A percentile compares a stretch with the other conserved stretches of the same genome.
Evolutionary conservation across 2,329 filamentous ascomycete species (phyloP).

Genomic region (Paraphaeosphaeria minitans): DNA sequence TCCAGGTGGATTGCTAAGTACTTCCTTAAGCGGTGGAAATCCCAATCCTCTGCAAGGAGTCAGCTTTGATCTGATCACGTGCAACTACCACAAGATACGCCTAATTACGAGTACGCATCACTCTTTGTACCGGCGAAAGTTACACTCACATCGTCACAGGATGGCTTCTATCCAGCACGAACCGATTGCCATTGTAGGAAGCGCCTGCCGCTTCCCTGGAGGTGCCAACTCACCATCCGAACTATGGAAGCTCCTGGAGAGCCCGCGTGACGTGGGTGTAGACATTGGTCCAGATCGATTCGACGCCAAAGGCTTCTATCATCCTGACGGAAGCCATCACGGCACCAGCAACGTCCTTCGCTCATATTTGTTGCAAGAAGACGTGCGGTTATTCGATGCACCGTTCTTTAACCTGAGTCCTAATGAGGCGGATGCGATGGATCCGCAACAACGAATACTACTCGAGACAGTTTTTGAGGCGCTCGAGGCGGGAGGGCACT

Average conservation of each 20-base stretch:
- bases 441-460: constrained; percentile 33
- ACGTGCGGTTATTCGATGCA: neutral
- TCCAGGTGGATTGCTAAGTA: no score
- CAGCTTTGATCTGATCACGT: no score
- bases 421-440: constrained; percentile 7
- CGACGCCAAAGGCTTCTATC: neutral
- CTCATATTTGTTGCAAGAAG: neutral
- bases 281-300: neutral
- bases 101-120: no score
- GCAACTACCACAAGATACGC: no score
- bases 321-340: neutral
- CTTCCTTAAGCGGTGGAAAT: no score
- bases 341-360: constrained; percentile 19
- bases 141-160: no score
- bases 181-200: constrained; percentile 43
- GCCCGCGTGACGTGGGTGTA: constrained; percentile 24
- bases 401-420: neutral
- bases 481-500: constrained; percentile 39
- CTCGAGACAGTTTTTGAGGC: constrained; percentile 37
- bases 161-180: neutral
- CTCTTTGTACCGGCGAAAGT: no score
- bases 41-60: no score
- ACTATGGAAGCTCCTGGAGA: constrained; percentile 16
- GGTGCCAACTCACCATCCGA: constrained; percentile 19
- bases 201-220: constrained; percentile 45